Evolutionary conservation across 768 basidiomycete genomes (phyloP).

Genomic region (Lentinula edodes): DNA sequence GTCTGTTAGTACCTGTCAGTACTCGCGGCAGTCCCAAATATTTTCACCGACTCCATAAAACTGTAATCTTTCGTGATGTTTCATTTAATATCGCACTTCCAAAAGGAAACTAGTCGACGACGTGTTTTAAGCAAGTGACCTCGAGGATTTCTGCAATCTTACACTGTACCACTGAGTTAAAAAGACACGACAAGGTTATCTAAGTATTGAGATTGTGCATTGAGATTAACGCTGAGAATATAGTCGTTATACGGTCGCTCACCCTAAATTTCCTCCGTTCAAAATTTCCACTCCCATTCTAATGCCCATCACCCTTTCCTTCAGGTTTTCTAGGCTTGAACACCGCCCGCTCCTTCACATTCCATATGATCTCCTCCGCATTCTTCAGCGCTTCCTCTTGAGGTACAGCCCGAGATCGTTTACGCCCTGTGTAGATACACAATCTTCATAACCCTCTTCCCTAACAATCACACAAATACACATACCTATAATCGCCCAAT

Average conservation of each 20-base stretch:
- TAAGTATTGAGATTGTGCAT: not conserved
- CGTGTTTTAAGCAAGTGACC: not conserved
- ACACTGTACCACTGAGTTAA: conserved; percentile 1
- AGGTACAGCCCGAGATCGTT: conserved; percentile 14
- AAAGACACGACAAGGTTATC: not conserved
- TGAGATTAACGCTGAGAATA: not conserved
- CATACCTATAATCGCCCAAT: conserved; percentile 88
- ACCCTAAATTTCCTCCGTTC: no score
- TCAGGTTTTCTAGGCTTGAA: conserved; percentile 74
- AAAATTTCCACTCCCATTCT: not conserved
- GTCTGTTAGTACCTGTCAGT: no score
- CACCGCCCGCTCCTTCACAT: conserved; percentile 53
- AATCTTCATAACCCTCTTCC: not conserved
- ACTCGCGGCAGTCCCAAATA: no score
- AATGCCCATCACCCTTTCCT: conserved; percentile 42
- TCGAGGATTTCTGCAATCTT: not conserved
- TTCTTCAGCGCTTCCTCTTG: conserved; percentile 31
- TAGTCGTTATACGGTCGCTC: not conserved
- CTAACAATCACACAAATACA: conserved; percentile 7
- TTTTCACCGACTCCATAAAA: no score
- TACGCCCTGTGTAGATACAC: conserved; percentile 20
- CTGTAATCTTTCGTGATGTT: no score
- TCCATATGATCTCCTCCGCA: conserved; percentile 46
- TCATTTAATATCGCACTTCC: not conserved
- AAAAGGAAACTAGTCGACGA: not conserved